Evolutionary conservation across 163 green algal genomes (phyloP).

Genomic region (Prototheca wickerhamii): DNA sequence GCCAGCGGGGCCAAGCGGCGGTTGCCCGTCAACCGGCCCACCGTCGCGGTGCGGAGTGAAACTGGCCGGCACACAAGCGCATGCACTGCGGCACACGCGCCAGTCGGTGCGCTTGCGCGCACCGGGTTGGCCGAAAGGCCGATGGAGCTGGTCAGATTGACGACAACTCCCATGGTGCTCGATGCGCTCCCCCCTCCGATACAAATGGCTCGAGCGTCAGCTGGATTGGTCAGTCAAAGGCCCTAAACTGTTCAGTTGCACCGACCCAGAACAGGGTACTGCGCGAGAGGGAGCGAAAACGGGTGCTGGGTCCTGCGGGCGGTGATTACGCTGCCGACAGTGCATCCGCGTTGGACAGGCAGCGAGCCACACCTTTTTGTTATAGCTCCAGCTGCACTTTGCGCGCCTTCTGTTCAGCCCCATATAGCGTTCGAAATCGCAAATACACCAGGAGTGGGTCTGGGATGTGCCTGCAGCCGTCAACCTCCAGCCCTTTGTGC

Average conservation of each 20-base stretch:
- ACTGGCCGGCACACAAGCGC: too few relatives aligned
- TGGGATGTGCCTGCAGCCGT: too few relatives aligned
- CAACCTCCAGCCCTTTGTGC: too few relatives aligned
- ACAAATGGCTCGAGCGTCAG: too few relatives aligned
- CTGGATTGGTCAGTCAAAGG: neutral
- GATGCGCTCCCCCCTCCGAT: too few relatives aligned
- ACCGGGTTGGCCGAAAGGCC: too few relatives aligned
- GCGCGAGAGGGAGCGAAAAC: neutral
- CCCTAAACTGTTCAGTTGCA: neutral
- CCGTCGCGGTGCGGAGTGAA: too few relatives aligned
- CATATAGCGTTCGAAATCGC: neutral
- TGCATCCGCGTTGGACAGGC: neutral
- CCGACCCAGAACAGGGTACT: neutral
- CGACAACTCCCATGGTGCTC: too few relatives aligned
- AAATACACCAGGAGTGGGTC: too few relatives aligned
- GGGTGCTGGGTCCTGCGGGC: neutral
- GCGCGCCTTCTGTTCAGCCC: neutral
- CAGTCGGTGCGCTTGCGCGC: too few relatives aligned
- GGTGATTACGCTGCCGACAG: neutral
- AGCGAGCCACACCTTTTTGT: slow-evolving; percentile 6
- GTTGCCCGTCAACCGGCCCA: too few relatives aligned
- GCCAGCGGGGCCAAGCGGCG: neutral
- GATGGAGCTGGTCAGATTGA: neutral
- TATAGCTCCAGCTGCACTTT: slow-evolving; percentile 6
- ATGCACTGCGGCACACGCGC: too few relatives aligned